phyloP scores from a whole-genome alignment of 768 basidiomycete genomes.

The Tephrocybe sp. region DNA sequence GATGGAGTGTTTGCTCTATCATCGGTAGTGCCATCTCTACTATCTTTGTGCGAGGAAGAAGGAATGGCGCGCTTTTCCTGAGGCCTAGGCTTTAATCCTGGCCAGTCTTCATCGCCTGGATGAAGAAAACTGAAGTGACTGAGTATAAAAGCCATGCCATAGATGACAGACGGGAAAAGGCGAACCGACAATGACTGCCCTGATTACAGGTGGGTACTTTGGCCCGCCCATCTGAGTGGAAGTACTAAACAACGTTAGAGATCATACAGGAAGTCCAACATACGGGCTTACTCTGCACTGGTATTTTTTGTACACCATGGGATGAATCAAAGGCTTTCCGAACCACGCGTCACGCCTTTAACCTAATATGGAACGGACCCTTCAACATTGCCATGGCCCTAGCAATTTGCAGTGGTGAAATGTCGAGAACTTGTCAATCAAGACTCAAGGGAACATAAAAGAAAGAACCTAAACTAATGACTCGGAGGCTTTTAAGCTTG shows the following conservation, averaged over 20 bases:
- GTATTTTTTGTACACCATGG: conserved; percentile 39
- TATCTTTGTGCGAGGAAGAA: conserved; percentile 1
- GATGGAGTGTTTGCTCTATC: conserved; percentile 5
- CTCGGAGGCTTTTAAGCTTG: too few relatives aligned
- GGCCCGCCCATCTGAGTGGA: conserved; percentile 41
- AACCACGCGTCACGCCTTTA: background rate
- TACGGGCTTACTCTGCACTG: conserved; percentile 43
- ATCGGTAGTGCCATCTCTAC: conserved; percentile 6
- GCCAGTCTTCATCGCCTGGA: conserved; percentile 47
- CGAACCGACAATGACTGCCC: conserved; percentile 51
- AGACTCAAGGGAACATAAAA: too few relatives aligned
- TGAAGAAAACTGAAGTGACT: conserved; percentile 41
- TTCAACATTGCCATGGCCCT: too few relatives aligned
- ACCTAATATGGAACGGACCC: background rate
- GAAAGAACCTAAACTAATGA: too few relatives aligned
- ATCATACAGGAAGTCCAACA: background rate
- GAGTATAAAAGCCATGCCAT: background rate
- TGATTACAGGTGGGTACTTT: conserved; percentile 45
- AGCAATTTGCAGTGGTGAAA: too few relatives aligned
- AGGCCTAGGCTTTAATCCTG: conserved; percentile 22
- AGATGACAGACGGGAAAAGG: background rate
- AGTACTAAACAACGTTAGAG: conserved; percentile 35
- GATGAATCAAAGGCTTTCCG: too few relatives aligned
- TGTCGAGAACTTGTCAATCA: too few relatives aligned
- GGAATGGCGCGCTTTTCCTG: conserved; percentile 14